phyloP scores from a whole-genome alignment of 768 basidiomycete species.

The Boletus edulis region DNA sequence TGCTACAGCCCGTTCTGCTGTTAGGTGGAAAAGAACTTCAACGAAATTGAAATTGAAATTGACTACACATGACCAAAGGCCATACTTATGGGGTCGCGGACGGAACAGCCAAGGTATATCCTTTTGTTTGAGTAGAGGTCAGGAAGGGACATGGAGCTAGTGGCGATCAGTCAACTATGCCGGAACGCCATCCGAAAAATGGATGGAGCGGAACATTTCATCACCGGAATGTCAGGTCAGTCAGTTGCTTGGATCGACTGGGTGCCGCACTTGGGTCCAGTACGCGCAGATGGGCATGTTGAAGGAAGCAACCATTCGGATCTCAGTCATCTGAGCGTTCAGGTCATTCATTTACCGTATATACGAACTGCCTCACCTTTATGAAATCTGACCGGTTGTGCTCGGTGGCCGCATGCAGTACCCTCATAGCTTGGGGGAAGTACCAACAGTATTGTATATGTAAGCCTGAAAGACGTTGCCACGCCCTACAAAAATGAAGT shows the following conservation, averaged over 20 bases:
- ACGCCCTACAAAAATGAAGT: not conserved
- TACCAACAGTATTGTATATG: no score
- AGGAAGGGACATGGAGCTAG: not conserved
- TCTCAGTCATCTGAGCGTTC: conserved; percentile 6
- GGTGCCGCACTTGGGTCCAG: not conserved
- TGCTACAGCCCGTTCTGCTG: not conserved
- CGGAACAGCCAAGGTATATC: not conserved
- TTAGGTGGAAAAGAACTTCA: not conserved
- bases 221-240: not conserved
- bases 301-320: conserved; percentile 4
- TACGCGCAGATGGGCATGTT: not conserved
- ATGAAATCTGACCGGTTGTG: not conserved
- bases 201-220: not conserved
- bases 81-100: not conserved
- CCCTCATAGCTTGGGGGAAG: not conserved
- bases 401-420: not conserved
- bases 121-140: not conserved
- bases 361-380: not conserved
- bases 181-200: conserved; percentile 3
- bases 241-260: conserved; percentile 1
- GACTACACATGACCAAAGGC: not conserved
- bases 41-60: conserved; percentile 12
- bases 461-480: not conserved
- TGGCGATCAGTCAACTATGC: not conserved
- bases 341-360: conserved; percentile 6